These are phyloP conservation scores for Capsella bursapastoris DNA, from an alignment of 345 rosid genomes.

Conservation along the genomic window DNA sequence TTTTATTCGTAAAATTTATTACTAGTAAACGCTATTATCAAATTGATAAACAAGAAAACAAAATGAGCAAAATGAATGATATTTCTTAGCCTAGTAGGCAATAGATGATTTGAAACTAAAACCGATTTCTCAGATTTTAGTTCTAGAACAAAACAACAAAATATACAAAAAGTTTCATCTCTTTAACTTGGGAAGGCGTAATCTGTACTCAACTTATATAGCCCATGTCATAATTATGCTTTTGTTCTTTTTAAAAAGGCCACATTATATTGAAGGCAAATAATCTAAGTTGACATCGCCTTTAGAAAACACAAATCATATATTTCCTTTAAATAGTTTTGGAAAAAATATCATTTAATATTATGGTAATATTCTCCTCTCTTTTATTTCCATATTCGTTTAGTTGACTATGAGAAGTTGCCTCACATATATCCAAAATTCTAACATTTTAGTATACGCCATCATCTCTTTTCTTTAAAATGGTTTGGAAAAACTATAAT, in stretches of 20 bases:
- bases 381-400: not conserved
- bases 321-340: slow-evolving; percentile 4
- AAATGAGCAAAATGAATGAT: slow-evolving; percentile 6
- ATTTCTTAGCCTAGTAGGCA: slow-evolving; percentile 17
- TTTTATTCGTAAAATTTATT: not conserved
- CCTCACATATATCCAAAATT: not conserved
- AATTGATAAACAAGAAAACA: slow-evolving; percentile 10
- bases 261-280: not conserved
- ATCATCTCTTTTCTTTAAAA: not conserved
- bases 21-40: slow-evolving; percentile 12
- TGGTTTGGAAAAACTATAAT: slow-evolving; percentile 12
- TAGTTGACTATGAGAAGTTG: slow-evolving; percentile 24
- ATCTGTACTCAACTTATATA: not conserved
- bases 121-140: not conserved
- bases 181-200: slow-evolving; percentile 28
- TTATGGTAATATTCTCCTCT: slow-evolving; percentile 7
- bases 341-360: not conserved
- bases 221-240: not conserved
- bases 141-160: not conserved
- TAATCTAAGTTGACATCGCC: slow-evolving; percentile 20
- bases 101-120: not conserved
- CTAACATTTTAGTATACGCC: not conserved
- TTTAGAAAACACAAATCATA: slow-evolving; percentile 12
- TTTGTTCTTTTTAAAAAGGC: slow-evolving; percentile 20
- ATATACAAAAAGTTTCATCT: not conserved